Base-by-base conservation (phyloP, 768 basidiomycete species). In the Termitomyces titanicus region DNA sequence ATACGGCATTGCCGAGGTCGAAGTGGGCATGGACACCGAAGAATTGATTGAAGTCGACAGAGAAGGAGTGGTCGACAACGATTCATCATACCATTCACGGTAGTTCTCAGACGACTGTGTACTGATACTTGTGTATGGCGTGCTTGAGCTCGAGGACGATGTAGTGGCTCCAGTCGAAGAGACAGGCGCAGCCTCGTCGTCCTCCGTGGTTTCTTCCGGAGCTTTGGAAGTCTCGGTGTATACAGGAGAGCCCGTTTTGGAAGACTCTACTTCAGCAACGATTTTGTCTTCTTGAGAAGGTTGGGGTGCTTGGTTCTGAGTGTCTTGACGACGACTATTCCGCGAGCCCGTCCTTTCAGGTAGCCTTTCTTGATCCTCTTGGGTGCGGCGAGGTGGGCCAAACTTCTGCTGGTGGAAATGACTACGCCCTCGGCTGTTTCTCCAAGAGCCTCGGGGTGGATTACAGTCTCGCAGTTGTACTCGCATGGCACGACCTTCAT, bases 381-480 rank as follows among this genome's bases (percentile, higher is more conserved):
- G 63, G 49, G 62, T 64, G 13, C 61, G 68, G 49, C 69, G 68
- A 22, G 69, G 66, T 29, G 64, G 27, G 20, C 62, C 61, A 20
- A 67, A 64, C 25, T 69, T 59, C 18, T 68, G 67, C 39, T 68
- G 61, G 18, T 65, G 65, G 54, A 66, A 70, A 24, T 76, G 68
- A n/a, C 77, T 77, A 17, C 79, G 79, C 33, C 72, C 76, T 51
- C 76, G 75, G 37, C 70, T 72, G 58, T 63, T 72, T 60, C 73
- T 77, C 78, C 78, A 83, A 27, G 68, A 69, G 18, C 76, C 74
- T 44, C 79, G 79, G n/a, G 73, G 70, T 31, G 82, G 81, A 58
- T 87, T 82, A 63, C 79, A 80, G 59, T 89, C 88, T 40, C 88
- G 79, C 35, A 91, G 71, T 60, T 90, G 87, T 34, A 92, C 88